phyloP scores from a whole-genome alignment of 1,139 yeast species.

The Candida neerlandica region DNA sequence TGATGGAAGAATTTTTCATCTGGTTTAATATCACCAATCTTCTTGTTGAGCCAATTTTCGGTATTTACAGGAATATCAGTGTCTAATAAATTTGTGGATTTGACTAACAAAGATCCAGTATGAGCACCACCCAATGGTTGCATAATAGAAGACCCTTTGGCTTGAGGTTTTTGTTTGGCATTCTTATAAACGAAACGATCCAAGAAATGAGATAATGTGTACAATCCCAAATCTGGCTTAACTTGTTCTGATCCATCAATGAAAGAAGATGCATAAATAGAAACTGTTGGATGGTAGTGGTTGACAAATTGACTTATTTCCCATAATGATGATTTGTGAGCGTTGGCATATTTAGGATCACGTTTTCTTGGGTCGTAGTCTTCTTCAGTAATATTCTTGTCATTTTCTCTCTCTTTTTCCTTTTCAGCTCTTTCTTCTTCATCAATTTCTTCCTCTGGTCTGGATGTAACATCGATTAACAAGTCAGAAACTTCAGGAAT shows the following conservation, averaged over 20 bases:
- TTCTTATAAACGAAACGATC: slow-evolving; percentile 95
- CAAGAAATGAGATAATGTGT: slow-evolving; percentile 84
- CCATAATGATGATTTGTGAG: slow-evolving; percentile 82
- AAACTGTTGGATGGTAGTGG: slow-evolving; percentile 93
- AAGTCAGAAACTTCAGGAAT: slow-evolving; percentile 46
- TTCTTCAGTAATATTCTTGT: slow-evolving; percentile 16
- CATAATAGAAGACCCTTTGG: slow-evolving; percentile 92
- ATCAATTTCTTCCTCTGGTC: slow-evolving; percentile 39
- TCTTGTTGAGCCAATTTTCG: slow-evolving; percentile 77
- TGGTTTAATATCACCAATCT: slow-evolving; percentile 69
- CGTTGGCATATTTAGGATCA: slow-evolving; percentile 88
- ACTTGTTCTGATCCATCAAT: slow-evolving; percentile 48
- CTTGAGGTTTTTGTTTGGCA: slow-evolving; percentile 71
- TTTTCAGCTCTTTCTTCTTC: slow-evolving; percentile 29
- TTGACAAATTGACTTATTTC: slow-evolving; percentile 71
- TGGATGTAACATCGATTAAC: slow-evolving; percentile 43
- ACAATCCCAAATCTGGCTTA: slow-evolving; percentile 86
- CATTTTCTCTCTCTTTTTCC: slow-evolving; percentile 11
- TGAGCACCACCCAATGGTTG: slow-evolving; percentile 94
- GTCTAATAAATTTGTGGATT: slow-evolving; percentile 54
- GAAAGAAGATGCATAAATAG: slow-evolving; percentile 74
- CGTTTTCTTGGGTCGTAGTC: slow-evolving; percentile 86
- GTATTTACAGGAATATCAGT: slow-evolving; percentile 72
- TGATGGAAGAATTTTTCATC: slow-evolving; percentile 90
- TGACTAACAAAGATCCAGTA: slow-evolving; percentile 75